Evolutionary conservation across 495 filamentous ascomycete species (phyloP), one percentile per base, ranked within the genome.

Genomic region (Podospora appendiculata): DNA sequence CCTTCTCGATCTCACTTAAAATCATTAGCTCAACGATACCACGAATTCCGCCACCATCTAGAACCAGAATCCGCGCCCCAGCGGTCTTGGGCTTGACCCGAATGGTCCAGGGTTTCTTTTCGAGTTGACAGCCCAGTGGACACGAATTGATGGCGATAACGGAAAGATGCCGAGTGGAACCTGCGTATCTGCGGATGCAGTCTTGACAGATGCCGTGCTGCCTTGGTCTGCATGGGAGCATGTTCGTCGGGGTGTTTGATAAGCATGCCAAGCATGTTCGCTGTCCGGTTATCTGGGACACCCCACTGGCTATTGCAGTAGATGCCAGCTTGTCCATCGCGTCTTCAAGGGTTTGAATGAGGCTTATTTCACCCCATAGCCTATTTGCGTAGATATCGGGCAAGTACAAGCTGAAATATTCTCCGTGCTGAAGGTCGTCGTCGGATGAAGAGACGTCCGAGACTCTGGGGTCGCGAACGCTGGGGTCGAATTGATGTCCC

Each of bases 11-110:
- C 12, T 50, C 48, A 14, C 55, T 52, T 0, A 78, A 58, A 16
- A 76, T 56, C 33, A 64, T 65, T 12, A 78, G 62, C 43, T 76
- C 67, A 3, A 75, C 59, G 32, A 77, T 67, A 0, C 69, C 70
- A 16, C 73, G 62, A 18, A 77, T 65, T 0, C 74, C 72, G 10
- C 74, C 74, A 12, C 72, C 74, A 52, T 76, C 72, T 1, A 77
- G 57, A 17, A 46, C 55, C 4, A 77, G 48, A 40, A 75, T 53
- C 1, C 73, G 56, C 10, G 68, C 47, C 3, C 68, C 68, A 0
- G 70, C 70, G 0, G 47, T 36, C 14, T 52, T 52, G 1, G 73
- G 71, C 47, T 72, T 72, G 13, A 70, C 41, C 16, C 56, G 41
- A 25, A 71, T 59, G 1, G 33, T 55, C 44, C 54, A 57, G 2